A percentile compares a stretch with the other conserved stretches of the same genome.
phyloP scores from a whole-genome alignment of 345 rosid genomes.

The Rhodamnia argentea region DNA sequence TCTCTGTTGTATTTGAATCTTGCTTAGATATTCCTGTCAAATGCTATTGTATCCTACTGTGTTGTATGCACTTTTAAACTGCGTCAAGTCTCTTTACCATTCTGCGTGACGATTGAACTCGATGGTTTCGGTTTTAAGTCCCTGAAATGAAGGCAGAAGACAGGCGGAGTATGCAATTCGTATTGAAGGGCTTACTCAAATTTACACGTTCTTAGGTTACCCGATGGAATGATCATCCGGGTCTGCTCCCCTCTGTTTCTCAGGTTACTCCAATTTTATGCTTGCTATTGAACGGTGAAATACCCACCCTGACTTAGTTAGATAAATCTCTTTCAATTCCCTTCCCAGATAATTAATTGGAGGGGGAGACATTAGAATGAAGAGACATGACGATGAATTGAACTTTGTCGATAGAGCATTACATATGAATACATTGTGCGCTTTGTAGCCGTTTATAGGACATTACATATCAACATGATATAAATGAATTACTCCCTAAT shows the following conservation, averaged over 20 bases:
- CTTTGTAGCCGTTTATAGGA: neutral
- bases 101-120: neutral
- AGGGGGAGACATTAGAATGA: neutral
- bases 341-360: neutral
- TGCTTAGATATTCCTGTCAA: neutral
- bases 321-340: neutral
- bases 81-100: neutral
- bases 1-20: neutral
- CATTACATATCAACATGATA: neutral
- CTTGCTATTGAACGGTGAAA: neutral
- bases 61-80: neutral
- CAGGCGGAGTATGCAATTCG: neutral
- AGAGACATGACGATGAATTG: neutral
- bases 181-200: neutral
- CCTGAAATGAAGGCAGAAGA: neutral
- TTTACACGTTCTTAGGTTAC: neutral
- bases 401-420: neutral
- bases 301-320: neutral
- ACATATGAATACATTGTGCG: neutral
- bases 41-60: neutral
- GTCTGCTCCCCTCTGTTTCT: neutral
- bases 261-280: neutral
- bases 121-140: neutral
- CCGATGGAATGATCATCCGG: neutral
- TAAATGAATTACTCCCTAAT: neutral